Evolutionary conservation across 2,329 filamentous ascomycete species (phyloP).

Genomic region (Diaporthe humulicola): DNA sequence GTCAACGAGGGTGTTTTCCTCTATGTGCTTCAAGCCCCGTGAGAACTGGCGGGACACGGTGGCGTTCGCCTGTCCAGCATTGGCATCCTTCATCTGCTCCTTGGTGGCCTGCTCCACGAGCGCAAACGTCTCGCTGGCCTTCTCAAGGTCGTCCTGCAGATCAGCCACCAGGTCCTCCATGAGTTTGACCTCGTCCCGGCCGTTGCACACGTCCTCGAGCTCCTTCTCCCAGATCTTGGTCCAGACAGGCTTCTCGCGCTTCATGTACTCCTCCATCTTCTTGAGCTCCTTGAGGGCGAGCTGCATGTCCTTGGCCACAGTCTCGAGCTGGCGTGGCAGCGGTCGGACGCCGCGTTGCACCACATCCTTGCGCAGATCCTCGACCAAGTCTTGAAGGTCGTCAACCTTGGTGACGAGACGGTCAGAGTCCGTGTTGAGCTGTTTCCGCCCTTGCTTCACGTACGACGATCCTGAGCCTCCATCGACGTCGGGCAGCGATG

Average conservation of each 20-base stretch:
- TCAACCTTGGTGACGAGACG: conserved; percentile 92
- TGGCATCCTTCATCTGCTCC: conserved; percentile 88
- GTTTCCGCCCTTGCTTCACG: conserved; percentile 88
- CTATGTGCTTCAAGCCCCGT: conserved; percentile 67
- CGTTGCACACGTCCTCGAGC: conserved; percentile 94
- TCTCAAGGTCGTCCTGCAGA: conserved; percentile 93
- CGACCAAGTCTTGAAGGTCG: conserved; percentile 95
- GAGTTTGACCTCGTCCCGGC: conserved; percentile 93
- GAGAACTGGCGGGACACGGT: conserved; percentile 62
- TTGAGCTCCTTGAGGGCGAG: conserved; percentile 86
- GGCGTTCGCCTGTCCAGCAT: conserved; percentile 65
- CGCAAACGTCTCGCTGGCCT: conserved; percentile 92
- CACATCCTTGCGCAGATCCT: conserved; percentile 97
- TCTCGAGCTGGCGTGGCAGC: conserved; percentile 88
- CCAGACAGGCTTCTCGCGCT: conserved; percentile 94
- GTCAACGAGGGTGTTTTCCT: conserved; percentile 66
- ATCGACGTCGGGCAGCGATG: conserved; percentile 77
- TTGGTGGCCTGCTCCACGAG: conserved; percentile 98
- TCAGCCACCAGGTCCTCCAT: conserved; percentile 96
- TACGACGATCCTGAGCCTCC: conserved; percentile 87
- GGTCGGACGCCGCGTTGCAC: conserved; percentile 93
- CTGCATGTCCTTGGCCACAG: conserved; percentile 89
- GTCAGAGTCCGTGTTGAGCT: conserved; percentile 88
- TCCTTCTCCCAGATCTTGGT: conserved; percentile 99
- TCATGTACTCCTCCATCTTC: conserved; percentile 93